Conservation (phyloP, 176 grass and related monocot species). For the Rhynchospora pubera region DNA sequence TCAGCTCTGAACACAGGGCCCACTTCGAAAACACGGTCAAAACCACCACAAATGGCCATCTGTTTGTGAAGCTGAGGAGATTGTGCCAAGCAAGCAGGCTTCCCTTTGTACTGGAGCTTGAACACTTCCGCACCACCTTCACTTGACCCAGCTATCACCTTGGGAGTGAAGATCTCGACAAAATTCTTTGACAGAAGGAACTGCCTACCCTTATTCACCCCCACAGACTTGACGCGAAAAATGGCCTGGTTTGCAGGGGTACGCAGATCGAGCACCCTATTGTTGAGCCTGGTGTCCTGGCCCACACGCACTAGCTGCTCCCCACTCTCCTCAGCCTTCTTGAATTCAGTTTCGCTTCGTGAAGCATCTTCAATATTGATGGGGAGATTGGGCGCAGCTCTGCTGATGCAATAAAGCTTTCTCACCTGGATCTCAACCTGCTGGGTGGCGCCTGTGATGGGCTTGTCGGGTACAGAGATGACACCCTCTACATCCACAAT, state of each 20-base stretch:
- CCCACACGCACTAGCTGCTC: conserved; percentile 83
- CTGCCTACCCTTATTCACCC: conserved; percentile 60
- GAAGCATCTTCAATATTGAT: conserved; percentile 83
- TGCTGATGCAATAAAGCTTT: conserved; percentile 84
- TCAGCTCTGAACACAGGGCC: conserved; percentile 82
- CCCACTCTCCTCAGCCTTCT: conserved; percentile 71
- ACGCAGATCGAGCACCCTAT: conserved; percentile 56
- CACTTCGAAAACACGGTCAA: conserved; percentile 82
- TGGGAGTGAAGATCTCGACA: conserved; percentile 79
- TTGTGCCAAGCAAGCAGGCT: conserved; percentile 85
- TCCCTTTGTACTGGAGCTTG: conserved; percentile 80
- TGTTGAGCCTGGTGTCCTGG: conserved; percentile 78
- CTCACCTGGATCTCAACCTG: conserved; percentile 89
- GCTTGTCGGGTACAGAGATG: conserved; percentile 60
- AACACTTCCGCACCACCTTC: conserved; percentile 97
- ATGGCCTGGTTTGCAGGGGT: conserved; percentile 72
- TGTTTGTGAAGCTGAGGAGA: conserved; percentile 87
- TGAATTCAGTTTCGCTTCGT: conserved; percentile 61
- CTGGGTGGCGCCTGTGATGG: conserved; percentile 83
- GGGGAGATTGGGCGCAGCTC: conserved; percentile 58
- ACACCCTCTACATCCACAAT: conserved; percentile 78
- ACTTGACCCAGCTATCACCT: conserved; percentile 64
- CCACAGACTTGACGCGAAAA: conserved; percentile 65
- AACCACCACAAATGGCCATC: conserved; percentile 77
- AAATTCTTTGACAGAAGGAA: conserved; percentile 61